A percentile compares a stretch with the other conserved stretches of the same genome.
These are phyloP conservation scores for Ophiostoma sp. DNA, from an alignment of 2,329 filamentous ascomycete species.

Conservation along the genomic window DNA sequence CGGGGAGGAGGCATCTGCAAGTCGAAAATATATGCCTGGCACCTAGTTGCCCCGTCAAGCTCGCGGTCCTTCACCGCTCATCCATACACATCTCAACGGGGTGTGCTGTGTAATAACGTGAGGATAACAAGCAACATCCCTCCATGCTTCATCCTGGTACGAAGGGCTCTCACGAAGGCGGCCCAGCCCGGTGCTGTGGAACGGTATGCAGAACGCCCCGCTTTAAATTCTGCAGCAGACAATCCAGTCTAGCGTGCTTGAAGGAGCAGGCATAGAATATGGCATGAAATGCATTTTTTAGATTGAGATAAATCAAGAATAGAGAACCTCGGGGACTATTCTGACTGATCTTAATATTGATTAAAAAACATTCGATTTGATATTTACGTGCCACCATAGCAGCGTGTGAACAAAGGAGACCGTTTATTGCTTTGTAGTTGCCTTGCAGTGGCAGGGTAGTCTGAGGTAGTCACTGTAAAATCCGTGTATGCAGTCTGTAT, in stretches of 20 bases:
- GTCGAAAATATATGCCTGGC: background rate
- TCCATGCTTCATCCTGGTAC: constrained; percentile 11
- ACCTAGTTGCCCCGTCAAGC: background rate
- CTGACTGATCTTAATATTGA: background rate
- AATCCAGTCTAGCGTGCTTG: background rate
- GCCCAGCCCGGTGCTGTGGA: constrained; percentile 11
- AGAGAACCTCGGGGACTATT: background rate
- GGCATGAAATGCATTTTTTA: background rate
- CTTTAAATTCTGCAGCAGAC: constrained; percentile 2
- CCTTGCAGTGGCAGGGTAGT: no score
- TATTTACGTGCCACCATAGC: background rate
- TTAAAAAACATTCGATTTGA: background rate
- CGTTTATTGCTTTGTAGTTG: background rate
- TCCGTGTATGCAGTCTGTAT: background rate
- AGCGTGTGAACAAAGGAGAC: background rate
- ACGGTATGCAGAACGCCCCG: background rate
- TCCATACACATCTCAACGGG: background rate
- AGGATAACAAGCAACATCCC: background rate
- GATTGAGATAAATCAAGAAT: background rate
- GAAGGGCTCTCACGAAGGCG: background rate
- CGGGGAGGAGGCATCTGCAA: background rate
- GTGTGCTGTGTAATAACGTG: background rate
- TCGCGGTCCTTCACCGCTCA: background rate
- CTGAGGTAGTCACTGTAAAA: no score
- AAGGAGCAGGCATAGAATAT: background rate